A percentile compares a stretch with the other conserved stretches of the same genome.
Conservation (phyloP, 2,329 filamentous ascomycete species). For the Monilinia fructigena region DNA sequence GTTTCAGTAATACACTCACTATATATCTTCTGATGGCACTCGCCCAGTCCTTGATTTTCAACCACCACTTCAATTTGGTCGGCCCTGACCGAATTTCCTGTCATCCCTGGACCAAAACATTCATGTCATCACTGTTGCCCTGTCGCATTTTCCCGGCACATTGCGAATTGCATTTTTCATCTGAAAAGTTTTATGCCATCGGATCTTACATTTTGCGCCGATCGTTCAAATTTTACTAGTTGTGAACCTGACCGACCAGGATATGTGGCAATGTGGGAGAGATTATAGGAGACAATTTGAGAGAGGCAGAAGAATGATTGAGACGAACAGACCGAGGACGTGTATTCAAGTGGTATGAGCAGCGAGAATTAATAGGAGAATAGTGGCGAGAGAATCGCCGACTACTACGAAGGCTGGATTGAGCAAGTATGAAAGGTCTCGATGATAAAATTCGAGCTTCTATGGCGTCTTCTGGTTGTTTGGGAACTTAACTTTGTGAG, state of each 20-base stretch:
- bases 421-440: not conserved
- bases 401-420: not conserved
- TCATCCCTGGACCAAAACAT: slow-evolving; percentile 19
- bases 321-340: slow-evolving; percentile 16
- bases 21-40: slow-evolving; percentile 21
- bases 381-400: slow-evolving; percentile 2
- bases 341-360: slow-evolving; percentile 7
- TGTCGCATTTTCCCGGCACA: slow-evolving; percentile 34
- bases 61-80: slow-evolving; percentile 26
- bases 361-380: slow-evolving; percentile 7
- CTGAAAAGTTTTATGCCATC: slow-evolving; percentile 29
- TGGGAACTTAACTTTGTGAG: not conserved
- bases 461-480: not conserved
- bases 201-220: slow-evolving; percentile 28
- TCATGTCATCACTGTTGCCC: slow-evolving; percentile 34
- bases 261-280: slow-evolving; percentile 28
- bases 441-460: not conserved
- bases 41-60: not conserved
- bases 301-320: slow-evolving; percentile 30
- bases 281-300: slow-evolving; percentile 30
- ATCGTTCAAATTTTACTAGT: slow-evolving; percentile 26
- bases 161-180: slow-evolving; percentile 37
- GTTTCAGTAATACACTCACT: slow-evolving; percentile 29
- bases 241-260: slow-evolving; percentile 1
- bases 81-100: slow-evolving; percentile 27